phyloP scores from a whole-genome alignment of 176 grass and related monocot genomes.

The Lolium multiflorum region DNA sequence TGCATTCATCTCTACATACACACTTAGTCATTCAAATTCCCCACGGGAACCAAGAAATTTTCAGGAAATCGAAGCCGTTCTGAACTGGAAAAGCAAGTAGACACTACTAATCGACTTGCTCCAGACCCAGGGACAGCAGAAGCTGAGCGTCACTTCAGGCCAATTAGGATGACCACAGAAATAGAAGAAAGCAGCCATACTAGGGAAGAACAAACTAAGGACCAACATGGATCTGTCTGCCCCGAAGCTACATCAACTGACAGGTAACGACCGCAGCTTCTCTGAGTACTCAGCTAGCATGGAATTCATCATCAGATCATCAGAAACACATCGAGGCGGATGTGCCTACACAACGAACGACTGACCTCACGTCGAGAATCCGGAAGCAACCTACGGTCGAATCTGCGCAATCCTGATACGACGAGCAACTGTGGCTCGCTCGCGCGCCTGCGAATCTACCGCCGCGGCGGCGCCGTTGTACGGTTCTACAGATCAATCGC shows the following conservation, averaged over 20 bases:
- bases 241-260: background rate
- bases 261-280: too few species aligned
- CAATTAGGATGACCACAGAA: background rate
- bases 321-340: background rate
- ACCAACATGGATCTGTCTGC: background rate
- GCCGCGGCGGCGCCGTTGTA: background rate
- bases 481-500: background rate
- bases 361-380: background rate
- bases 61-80: background rate
- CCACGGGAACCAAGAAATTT: background rate
- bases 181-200: background rate
- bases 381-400: background rate
- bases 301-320: constrained; percentile 9
- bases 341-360: background rate
- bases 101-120: background rate
- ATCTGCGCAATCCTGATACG: background rate
- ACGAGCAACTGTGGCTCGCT: background rate
- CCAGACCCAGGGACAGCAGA: background rate
- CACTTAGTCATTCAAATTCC: background rate
- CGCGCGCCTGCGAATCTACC: background rate
- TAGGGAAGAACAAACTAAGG: background rate
- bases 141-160: background rate
- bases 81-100: background rate
- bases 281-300: background rate
- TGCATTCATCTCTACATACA: background rate